Percentiles rank a stretch among this genome's conserved stretches.
Evolutionary conservation across 495 filamentous ascomycete genomes (phyloP).

Genomic region (Pseudomonodictys pantanalensis): DNA sequence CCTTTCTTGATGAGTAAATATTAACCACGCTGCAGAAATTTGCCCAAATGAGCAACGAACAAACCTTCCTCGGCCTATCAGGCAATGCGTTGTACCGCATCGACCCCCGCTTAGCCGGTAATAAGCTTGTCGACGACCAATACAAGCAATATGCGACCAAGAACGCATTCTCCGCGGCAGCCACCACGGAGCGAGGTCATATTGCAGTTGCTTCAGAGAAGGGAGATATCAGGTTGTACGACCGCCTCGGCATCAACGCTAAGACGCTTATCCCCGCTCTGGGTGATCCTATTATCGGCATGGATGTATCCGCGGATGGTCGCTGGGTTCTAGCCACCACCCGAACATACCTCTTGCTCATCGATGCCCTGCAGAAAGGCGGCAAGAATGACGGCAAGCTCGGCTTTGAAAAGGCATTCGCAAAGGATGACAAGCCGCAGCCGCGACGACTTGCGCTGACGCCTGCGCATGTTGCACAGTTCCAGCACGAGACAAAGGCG

Average conservation of each 20-base stretch:
- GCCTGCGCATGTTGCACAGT: constrained; percentile 90
- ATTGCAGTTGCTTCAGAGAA: constrained; percentile 96
- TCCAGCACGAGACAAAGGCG: constrained; percentile 88
- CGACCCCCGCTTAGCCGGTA: constrained; percentile 84
- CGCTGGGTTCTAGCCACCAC: constrained; percentile 94
- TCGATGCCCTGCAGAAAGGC: constrained; percentile 83
- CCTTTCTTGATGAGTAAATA: constrained; percentile 17
- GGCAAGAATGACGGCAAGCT: constrained; percentile 98
- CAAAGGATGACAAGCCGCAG: constrained; percentile 88
- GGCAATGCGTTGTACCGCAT: constrained; percentile 90
- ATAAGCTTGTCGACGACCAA: constrained; percentile 88
- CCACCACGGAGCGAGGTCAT: constrained; percentile 93
- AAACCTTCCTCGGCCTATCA: constrained; percentile 90
- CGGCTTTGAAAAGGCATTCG: constrained; percentile 91
- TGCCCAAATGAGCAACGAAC: constrained; percentile 91
- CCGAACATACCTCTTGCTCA: constrained; percentile 88
- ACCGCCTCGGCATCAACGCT: constrained; percentile 92
- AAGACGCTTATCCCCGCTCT: constrained; percentile 96
- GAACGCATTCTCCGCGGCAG: constrained; percentile 91
- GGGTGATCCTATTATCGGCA: constrained; percentile 89
- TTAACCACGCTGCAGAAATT: constrained; percentile 65
- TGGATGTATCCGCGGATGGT: constrained; percentile 92
- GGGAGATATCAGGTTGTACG: constrained; percentile 95
- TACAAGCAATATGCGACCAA: constrained; percentile 95
- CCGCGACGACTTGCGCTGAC: constrained; percentile 84